Base-by-base conservation (phyloP, 139 green algal genomes). In the Microglena sp. region DNA sequence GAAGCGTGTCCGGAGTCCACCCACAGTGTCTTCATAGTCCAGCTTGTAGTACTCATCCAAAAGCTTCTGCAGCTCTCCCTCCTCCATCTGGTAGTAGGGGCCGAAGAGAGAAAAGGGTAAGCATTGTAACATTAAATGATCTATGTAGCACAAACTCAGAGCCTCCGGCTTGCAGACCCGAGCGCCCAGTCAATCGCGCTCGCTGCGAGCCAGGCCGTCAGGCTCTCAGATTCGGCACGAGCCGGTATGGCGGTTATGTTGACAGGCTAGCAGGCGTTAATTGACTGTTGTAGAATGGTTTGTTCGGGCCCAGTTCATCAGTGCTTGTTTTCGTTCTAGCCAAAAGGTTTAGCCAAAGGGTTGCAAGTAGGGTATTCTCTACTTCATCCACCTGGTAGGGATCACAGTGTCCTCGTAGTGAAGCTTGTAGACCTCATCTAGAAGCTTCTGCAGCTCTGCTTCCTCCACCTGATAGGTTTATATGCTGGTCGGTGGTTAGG, bases 11-110 rank as follows among this genome's bases (percentile, higher is more conserved):
- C 74, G 75, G 3, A 95, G 28, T 24, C 83, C 87, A 0, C 84
- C 90, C 5, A 94, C 77, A 33, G 82, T 62, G 62, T 93, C 91
- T 74, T 97, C 92, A 46, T 91, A 92, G 67, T 97, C 87, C 35
- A 97, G 79, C 67, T 83, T 82, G 77, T 95, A 89, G 70, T 97
- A 97, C 68, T 97, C 89, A 65, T 94, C 84, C 57, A 97, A 61
- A 66, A 90, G 58, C 32, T 82, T 80, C 50, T 80, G 68, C 57
- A 86, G 33, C 58, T 82, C 72, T 6, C 67, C 63, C 6, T 77
- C 74, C 63, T 68, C 31, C 29, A 21, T 28, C 56, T 44, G 29
- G 29, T 45, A 8, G 5, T 45, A 11, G 8, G 29, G 56, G 29
- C 56, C 43, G 56, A 64, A 60, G 15, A 60, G 21, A 33, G n/a